Conservation (phyloP, 2,329 filamentous ascomycete species). For the Aspergillus unguis region DNA sequence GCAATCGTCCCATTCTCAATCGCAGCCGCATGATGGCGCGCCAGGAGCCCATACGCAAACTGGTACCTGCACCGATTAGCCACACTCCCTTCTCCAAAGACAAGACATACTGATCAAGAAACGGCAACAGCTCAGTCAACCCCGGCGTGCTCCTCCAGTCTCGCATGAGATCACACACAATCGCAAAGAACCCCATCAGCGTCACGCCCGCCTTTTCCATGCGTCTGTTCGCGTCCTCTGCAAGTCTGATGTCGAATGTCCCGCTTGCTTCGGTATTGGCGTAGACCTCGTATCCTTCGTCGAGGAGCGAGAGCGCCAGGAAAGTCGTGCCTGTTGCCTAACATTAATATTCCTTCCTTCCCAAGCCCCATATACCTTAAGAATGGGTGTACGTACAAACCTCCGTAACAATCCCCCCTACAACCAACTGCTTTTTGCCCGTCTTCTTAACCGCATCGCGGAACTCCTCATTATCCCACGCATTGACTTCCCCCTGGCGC, state of each 20-base stretch:
- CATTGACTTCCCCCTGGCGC: slow-evolving; percentile 70
- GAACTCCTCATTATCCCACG: slow-evolving; percentile 73
- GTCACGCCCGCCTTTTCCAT: slow-evolving; percentile 65
- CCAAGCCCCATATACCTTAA: neutral
- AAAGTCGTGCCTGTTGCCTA: slow-evolving; percentile 58
- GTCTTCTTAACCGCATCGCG: slow-evolving; percentile 62
- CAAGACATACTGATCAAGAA: slow-evolving; percentile 48
- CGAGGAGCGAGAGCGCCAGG: slow-evolving; percentile 66
- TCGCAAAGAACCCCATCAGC: slow-evolving; percentile 53
- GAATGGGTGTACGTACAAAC: slow-evolving; percentile 52
- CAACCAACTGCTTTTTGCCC: slow-evolving; percentile 65
- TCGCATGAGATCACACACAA: slow-evolving; percentile 66
- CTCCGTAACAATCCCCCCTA: slow-evolving; percentile 70
- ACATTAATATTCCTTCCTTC: slow-evolving; percentile 5
- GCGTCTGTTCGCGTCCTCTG: slow-evolving; percentile 61
- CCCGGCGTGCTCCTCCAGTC: slow-evolving; percentile 52
- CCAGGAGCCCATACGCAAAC: slow-evolving; percentile 13
- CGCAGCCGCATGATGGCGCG: slow-evolving; percentile 13
- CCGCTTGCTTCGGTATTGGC: slow-evolving; percentile 70
- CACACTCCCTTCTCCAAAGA: too few relatives aligned
- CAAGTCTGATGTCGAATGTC: slow-evolving; percentile 51
- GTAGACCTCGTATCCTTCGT: slow-evolving; percentile 69
- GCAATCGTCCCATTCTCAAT: slow-evolving; percentile 11
- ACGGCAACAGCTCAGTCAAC: slow-evolving; percentile 56
- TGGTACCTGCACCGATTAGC: slow-evolving; percentile 9